A percentile compares a stretch with the other conserved stretches of the same genome.
These are phyloP conservation scores for Diospyros kaki DNA, from an alignment of 148 eudicot genomes.

Conservation along the genomic window DNA sequence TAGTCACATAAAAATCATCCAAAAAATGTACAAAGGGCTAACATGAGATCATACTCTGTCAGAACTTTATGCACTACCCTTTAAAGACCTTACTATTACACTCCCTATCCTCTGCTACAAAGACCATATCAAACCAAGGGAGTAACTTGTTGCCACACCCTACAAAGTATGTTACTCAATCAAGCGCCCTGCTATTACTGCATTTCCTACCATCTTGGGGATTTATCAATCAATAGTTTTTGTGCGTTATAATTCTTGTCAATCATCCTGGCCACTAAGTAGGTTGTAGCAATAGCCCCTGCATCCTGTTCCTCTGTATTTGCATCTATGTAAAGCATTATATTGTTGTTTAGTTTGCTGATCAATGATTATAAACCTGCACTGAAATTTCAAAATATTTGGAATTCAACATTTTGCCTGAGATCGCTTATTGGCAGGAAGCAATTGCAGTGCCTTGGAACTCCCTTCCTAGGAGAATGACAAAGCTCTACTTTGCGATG, in stretches of 20 bases:
- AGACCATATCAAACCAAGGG: too few relatives aligned
- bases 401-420: neutral
- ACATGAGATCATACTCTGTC: too few relatives aligned
- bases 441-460: conserved; percentile 81
- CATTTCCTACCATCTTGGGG: neutral
- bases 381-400: neutral
- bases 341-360: neutral
- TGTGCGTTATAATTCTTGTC: neutral
- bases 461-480: conserved; percentile 59
- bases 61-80: too few relatives aligned
- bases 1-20: too few relatives aligned
- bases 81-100: too few relatives aligned
- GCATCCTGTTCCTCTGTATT: neutral
- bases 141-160: too few relatives aligned
- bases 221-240: neutral
- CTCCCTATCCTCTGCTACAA: too few relatives aligned
- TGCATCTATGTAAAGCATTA: neutral
- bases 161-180: neutral
- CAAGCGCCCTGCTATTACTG: neutral
- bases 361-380: neutral
- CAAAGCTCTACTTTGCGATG: conserved; percentile 87
- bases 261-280: neutral
- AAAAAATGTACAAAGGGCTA: too few relatives aligned
- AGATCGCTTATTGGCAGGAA: conserved; percentile 44
- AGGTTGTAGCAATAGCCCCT: neutral